Evolutionary conservation across 2,329 filamentous ascomycete genomes (phyloP).

Genomic region (Lecanicillium sp.): DNA sequence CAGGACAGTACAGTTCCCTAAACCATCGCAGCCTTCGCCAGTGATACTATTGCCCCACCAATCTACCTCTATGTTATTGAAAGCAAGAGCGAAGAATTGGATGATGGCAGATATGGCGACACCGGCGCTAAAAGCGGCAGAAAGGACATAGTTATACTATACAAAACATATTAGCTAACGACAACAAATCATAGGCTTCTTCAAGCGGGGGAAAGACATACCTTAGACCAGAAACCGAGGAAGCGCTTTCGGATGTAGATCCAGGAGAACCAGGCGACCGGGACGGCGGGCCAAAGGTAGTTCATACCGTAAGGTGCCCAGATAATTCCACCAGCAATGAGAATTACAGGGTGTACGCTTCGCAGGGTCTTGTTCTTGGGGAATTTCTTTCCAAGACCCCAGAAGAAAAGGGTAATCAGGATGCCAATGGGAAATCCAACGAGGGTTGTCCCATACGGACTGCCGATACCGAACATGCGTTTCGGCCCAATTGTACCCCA

Average conservation of each 20-base stretch:
- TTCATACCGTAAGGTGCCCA: conserved; percentile 33
- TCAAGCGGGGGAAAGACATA: no score
- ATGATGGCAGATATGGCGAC: conserved; percentile 23
- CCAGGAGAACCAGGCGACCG: conserved; percentile 33
- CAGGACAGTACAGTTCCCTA: conserved; percentile 13
- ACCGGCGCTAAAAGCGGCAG: conserved; percentile 20
- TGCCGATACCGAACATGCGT: conserved; percentile 27
- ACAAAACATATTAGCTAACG: no score
- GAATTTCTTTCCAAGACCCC: conserved; percentile 22
- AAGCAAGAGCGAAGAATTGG: conserved; percentile 22
- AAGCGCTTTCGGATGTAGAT: conserved; percentile 30
- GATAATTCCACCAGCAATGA: conserved; percentile 25
- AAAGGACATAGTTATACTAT: conserved; percentile 28
- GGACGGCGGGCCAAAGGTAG: conserved; percentile 36
- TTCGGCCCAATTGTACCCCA: conserved; percentile 32
- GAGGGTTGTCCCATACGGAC: conserved; percentile 26
- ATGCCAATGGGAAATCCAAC: conserved; percentile 28
- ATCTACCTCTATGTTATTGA: conserved; percentile 14
- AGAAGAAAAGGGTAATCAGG: conserved; percentile 24
- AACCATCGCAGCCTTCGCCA: conserved; percentile 19
- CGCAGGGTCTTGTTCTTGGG: conserved; percentile 24
- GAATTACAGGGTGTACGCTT: conserved; percentile 31
- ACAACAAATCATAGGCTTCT: no score
- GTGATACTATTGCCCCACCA: conserved; percentile 22
- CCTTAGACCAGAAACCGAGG: conserved; percentile 28